These are phyloP conservation scores for Pontederia crassipes DNA, from an alignment of 176 grass and related monocot genomes.

Conservation along the genomic window DNA sequence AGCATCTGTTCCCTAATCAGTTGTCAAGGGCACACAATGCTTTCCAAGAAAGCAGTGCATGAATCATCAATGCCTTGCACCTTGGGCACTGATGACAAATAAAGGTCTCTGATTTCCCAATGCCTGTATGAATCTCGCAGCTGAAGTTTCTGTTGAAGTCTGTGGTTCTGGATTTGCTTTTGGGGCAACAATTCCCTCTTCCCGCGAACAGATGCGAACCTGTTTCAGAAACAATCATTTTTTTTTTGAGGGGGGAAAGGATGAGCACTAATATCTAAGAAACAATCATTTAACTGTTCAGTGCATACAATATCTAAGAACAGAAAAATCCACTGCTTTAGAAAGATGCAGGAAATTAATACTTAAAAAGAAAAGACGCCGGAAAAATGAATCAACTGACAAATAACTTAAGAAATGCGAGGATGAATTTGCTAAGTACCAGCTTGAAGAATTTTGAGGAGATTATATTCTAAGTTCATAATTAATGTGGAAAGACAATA, in stretches of 20 bases:
- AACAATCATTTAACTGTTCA: no score
- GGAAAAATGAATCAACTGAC: no score
- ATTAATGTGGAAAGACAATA: no score
- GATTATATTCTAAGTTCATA: no score
- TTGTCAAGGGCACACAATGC: constrained; percentile 61
- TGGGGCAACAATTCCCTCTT: constrained; percentile 64
- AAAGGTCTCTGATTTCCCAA: constrained; percentile 30
- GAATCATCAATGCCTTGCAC: constrained; percentile 76
- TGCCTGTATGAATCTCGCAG: constrained; percentile 13
- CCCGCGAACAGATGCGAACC: constrained; percentile 79
- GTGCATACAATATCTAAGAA: constrained; percentile 13
- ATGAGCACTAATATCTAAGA: no score
- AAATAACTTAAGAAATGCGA: no score
- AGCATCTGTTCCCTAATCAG: background rate
- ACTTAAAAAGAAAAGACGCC: background rate
- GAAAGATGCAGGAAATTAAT: background rate
- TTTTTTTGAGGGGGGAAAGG: no score
- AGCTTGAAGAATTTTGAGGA: no score
- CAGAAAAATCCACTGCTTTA: background rate
- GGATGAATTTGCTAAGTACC: no score
- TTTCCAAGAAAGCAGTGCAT: constrained; percentile 87
- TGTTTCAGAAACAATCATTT: constrained; percentile 5
- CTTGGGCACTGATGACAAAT: constrained; percentile 28
- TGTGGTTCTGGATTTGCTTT: constrained; percentile 61
- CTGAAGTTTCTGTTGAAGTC: constrained; percentile 20